Percentiles rank a stretch among this genome's conserved stretches.
These are phyloP conservation scores for Rubus idaeus DNA, from an alignment of 306 rosid genomes.

Conservation along the genomic window DNA sequence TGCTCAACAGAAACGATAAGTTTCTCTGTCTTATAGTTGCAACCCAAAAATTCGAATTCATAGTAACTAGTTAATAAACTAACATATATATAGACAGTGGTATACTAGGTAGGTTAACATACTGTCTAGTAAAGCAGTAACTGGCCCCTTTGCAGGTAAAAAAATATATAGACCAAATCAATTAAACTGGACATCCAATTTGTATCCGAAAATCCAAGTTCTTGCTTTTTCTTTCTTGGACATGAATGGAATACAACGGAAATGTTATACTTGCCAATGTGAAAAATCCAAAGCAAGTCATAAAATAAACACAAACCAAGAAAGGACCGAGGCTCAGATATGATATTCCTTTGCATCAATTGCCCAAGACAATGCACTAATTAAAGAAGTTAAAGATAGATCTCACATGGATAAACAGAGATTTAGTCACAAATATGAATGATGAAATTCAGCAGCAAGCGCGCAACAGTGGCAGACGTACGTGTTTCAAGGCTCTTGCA, in stretches of 20 bases:
- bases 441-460: not conserved
- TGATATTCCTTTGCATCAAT: not conserved
- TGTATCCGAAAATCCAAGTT: not conserved
- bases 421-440: not conserved
- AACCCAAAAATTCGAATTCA: too few species aligned
- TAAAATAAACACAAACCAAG: not conserved
- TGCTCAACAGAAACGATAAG: not conserved
- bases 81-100: not conserved
- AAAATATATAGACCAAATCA: not conserved
- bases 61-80: too few species aligned
- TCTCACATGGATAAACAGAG: not conserved
- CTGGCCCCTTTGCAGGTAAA: not conserved
- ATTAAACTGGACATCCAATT: not conserved
- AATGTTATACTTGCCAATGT: not conserved
- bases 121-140: too few species aligned
- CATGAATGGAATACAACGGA: not conserved
- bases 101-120: too few species aligned
- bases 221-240: not conserved
- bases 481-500: slow-evolving; percentile 4
- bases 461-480: slow-evolving; percentile 15
- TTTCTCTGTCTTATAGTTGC: not conserved
- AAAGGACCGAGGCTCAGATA: not conserved
- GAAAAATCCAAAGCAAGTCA: not conserved
- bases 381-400: not conserved
- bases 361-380: not conserved